Conservation (phyloP, 2,329 filamentous ascomycete species). For the Coniochaeta prunicola region DNA sequence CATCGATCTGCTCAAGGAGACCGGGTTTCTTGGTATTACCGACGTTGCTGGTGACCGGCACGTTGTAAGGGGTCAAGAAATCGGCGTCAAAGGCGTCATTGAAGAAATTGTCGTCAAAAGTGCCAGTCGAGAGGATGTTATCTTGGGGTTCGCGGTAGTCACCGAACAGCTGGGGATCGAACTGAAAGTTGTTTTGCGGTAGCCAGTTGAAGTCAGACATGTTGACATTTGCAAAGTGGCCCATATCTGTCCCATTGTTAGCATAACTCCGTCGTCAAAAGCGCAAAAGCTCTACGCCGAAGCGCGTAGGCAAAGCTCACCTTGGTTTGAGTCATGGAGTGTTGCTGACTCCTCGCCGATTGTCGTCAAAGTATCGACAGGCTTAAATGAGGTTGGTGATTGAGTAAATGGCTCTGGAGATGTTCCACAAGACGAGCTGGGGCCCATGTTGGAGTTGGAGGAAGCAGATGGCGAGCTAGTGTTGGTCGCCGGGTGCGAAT, state of each 20-base stretch:
- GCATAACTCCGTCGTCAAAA: background rate
- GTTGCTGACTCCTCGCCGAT: conserved; percentile 60
- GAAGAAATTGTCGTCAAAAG: conserved; percentile 64
- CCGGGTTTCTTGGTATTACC: conserved; percentile 48
- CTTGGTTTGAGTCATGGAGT: conserved; percentile 25
- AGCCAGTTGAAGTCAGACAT: conserved; percentile 64
- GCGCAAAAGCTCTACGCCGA: background rate
- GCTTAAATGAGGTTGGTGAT: conserved; percentile 60
- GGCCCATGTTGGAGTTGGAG: conserved; percentile 48
- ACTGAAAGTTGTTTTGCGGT: conserved; percentile 75
- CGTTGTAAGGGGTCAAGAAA: conserved; percentile 75
- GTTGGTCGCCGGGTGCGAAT: conserved; percentile 41
- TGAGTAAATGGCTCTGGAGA: conserved; percentile 71
- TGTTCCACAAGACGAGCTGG: conserved; percentile 64
- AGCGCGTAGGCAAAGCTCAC: background rate
- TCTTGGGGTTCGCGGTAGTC: conserved; percentile 89
- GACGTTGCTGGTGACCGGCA: conserved; percentile 31
- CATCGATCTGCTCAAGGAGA: conserved; percentile 72
- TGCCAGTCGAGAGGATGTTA: conserved; percentile 61
- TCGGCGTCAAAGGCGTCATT: conserved; percentile 77
- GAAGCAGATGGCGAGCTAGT: conserved; percentile 60
- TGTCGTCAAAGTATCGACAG: conserved; percentile 53
- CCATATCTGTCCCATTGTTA: conserved; percentile 23
- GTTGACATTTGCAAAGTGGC: conserved; percentile 34
- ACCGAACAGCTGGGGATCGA: conserved; percentile 86